Percentiles rank a stretch among this genome's conserved stretches.
phyloP scores from a whole-genome alignment of 768 basidiomycete species.

The Suillus occidentalis region DNA sequence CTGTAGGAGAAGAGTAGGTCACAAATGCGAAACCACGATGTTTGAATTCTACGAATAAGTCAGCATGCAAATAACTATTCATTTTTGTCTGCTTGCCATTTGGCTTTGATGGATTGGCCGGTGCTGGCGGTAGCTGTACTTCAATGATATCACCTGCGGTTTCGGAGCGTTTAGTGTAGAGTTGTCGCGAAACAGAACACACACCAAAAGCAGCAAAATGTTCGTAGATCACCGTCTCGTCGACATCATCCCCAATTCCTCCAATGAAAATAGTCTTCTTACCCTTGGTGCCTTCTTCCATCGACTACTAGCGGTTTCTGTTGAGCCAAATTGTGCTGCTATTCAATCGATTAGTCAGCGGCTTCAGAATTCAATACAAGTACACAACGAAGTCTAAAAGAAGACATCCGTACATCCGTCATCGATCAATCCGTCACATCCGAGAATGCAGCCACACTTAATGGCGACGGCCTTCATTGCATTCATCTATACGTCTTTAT shows the following conservation, averaged over 20 bases:
- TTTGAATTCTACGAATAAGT: conserved; percentile 55
- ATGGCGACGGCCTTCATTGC: not conserved
- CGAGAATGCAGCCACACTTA: not conserved
- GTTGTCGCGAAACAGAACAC: conserved; percentile 19
- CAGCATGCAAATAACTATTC: conserved; percentile 12
- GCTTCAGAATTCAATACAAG: not conserved
- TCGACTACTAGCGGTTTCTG: conserved; percentile 24
- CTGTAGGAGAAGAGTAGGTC: conserved; percentile 74
- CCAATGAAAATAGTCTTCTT: conserved; percentile 88
- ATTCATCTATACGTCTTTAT: not conserved
- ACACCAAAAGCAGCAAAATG: conserved; percentile 86
- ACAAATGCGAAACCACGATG: conserved; percentile 95
- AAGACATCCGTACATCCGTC: not conserved
- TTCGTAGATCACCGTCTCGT: conserved; percentile 75
- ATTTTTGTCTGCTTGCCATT: conserved; percentile 41
- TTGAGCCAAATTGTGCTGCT: not conserved
- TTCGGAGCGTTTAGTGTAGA: conserved; percentile 7
- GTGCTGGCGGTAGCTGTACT: conserved; percentile 82
- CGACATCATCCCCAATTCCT: conserved; percentile 80
- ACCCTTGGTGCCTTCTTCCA: conserved; percentile 83
- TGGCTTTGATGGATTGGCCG: conserved; percentile 65
- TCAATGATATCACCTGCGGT: conserved; percentile 85
- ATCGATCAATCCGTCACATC: not conserved
- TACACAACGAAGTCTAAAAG: not conserved
- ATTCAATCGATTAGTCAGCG: not conserved